These are phyloP conservation scores for Calcarisporium arbuscula DNA, from an alignment of 2,329 filamentous ascomycete genomes.

Conservation along the genomic window DNA sequence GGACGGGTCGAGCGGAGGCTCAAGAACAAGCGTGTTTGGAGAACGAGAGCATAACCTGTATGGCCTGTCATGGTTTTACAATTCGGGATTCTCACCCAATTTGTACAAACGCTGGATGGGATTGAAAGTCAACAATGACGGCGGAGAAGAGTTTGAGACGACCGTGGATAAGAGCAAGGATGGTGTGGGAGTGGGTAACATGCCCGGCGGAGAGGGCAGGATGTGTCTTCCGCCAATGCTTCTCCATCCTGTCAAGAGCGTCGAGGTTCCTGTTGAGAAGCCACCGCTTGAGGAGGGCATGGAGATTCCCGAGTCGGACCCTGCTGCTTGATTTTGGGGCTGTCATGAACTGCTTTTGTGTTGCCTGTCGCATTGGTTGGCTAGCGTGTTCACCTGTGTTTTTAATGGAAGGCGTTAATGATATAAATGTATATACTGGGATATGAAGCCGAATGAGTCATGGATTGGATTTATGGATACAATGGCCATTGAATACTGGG, in stretches of 20 bases:
- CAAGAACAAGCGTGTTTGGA: slow-evolving; percentile 67
- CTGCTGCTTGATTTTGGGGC: slow-evolving; percentile 28
- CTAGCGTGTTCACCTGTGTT: no score
- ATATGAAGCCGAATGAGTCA: no score
- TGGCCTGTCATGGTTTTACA: slow-evolving; percentile 89
- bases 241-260: slow-evolving; percentile 78
- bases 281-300: slow-evolving; percentile 39
- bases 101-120: slow-evolving; percentile 84
- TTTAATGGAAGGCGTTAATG: no score
- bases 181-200: slow-evolving; percentile 41
- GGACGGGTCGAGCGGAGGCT: slow-evolving; percentile 69
- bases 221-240: slow-evolving; percentile 92
- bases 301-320: slow-evolving; percentile 36
- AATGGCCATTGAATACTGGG: no score
- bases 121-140: slow-evolving; percentile 70
- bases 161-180: slow-evolving; percentile 46
- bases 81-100: slow-evolving; percentile 72
- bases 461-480: no score
- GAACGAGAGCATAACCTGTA: slow-evolving; percentile 84
- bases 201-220: slow-evolving; percentile 66
- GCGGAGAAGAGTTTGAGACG: slow-evolving; percentile 69
- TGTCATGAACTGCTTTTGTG: no score
- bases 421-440: no score
- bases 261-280: slow-evolving; percentile 59
- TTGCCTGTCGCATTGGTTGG: no score